These are phyloP conservation scores for Lipomyces yamanashiensis DNA, from an alignment of 805 yeast species.

Conservation along the genomic window DNA sequence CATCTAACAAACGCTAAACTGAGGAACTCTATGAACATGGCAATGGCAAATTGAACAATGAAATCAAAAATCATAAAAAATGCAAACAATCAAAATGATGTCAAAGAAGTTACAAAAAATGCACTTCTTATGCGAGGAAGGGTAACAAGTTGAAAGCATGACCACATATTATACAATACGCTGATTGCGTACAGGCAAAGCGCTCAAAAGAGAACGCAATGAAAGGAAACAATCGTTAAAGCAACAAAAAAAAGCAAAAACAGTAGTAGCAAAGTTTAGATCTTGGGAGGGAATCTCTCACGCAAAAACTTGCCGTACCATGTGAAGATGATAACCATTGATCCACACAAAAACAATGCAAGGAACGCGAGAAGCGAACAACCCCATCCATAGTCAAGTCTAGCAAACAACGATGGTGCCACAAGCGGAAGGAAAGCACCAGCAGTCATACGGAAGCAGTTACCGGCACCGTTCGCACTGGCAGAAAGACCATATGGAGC, in stretches of 20 bases:
- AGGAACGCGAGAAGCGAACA: conserved; percentile 61
- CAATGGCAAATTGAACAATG: too few relatives aligned
- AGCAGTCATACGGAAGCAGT: conserved; percentile 63
- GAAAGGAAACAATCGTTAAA: background rate
- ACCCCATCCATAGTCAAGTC: conserved; percentile 36
- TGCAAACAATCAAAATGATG: too few relatives aligned
- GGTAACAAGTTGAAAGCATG: too few relatives aligned
- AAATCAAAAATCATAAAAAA: too few relatives aligned
- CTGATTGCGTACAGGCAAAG: background rate
- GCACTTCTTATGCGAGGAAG: too few relatives aligned
- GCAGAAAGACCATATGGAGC: conserved; percentile 67
- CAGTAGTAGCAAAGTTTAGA: background rate
- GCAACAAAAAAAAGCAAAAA: background rate
- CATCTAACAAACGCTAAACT: too few relatives aligned
- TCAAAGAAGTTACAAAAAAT: too few relatives aligned
- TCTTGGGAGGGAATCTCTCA: conserved; percentile 18
- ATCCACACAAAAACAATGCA: conserved; percentile 22
- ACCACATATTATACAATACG: too few relatives aligned
- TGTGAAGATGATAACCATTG: conserved; percentile 22
- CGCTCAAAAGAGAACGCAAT: background rate
- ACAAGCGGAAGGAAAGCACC: conserved; percentile 74
- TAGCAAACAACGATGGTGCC: conserved; percentile 52
- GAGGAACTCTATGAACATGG: too few relatives aligned
- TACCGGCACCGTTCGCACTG: conserved; percentile 69
- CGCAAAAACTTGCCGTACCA: conserved; percentile 20